Conservation (phyloP, 208 protist genomes). For the Perkinsela sp. region DNA sequence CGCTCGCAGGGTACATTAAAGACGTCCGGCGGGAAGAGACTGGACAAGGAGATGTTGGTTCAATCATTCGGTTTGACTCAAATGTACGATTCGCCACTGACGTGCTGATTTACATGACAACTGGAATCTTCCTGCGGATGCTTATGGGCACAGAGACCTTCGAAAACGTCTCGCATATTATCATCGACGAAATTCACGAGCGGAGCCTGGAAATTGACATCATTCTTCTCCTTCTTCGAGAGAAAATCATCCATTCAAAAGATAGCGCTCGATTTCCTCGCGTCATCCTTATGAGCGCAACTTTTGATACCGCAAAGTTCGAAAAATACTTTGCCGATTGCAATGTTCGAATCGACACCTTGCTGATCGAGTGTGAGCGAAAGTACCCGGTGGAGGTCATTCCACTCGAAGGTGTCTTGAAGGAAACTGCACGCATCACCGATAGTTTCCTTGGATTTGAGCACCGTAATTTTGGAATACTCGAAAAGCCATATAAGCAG, state of each 20-base stretch:
- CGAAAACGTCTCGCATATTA: slow-evolving; percentile 50
- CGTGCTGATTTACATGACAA: slow-evolving; percentile 72
- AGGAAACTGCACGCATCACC: neutral
- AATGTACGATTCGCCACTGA: slow-evolving; percentile 46
- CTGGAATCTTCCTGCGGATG: slow-evolving; percentile 63
- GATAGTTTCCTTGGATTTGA: neutral
- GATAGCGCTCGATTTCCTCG: slow-evolving; percentile 21
- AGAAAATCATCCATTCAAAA: slow-evolving; percentile 26
- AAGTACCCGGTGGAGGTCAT: neutral
- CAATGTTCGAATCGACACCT: neutral
- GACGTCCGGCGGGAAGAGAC: slow-evolving; percentile 59
- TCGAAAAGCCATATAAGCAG: neutral
- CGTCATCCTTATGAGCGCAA: slow-evolving; percentile 77
- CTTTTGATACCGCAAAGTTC: slow-evolving; percentile 74
- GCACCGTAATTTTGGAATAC: neutral
- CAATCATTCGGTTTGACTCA: slow-evolving; percentile 60
- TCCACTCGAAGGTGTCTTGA: neutral
- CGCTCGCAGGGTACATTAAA: slow-evolving; percentile 67
- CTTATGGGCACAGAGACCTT: slow-evolving; percentile 59
- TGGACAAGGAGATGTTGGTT: slow-evolving; percentile 54
- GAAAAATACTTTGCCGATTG: slow-evolving; percentile 42
- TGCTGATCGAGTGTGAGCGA: neutral
- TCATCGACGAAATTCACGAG: slow-evolving; percentile 84
- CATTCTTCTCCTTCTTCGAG: slow-evolving; percentile 61
- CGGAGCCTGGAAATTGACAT: slow-evolving; percentile 83